Conservation (phyloP, 2,329 filamentous ascomycete genomes). For the Colletotrichum navitas region DNA sequence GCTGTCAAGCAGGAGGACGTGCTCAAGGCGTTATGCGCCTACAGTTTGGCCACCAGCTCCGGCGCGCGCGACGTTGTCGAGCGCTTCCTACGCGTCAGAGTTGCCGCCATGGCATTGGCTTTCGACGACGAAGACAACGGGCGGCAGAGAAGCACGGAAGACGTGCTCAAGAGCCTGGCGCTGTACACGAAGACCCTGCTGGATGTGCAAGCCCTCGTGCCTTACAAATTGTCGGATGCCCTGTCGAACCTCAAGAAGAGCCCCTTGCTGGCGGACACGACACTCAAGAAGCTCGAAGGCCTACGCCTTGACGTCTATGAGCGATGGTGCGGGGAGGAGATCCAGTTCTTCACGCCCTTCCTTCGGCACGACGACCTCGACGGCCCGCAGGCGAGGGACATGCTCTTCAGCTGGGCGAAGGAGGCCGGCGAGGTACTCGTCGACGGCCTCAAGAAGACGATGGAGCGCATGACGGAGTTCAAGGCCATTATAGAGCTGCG, state of each 20-base stretch:
- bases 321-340: slow-evolving; percentile 85
- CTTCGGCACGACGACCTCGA: slow-evolving; percentile 84
- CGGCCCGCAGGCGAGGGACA: slow-evolving; percentile 69
- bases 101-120: slow-evolving; percentile 74
- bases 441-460: slow-evolving; percentile 69
- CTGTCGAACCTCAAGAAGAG: slow-evolving; percentile 76
- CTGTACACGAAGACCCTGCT: slow-evolving; percentile 83
- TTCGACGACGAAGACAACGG: slow-evolving; percentile 65
- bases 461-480: slow-evolving; percentile 74
- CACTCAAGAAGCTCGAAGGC: slow-evolving; percentile 75
- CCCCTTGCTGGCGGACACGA: slow-evolving; percentile 78
- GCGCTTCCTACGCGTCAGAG: slow-evolving; percentile 81
- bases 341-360: slow-evolving; percentile 88
- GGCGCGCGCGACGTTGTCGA: slow-evolving; percentile 82
- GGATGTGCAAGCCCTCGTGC: slow-evolving; percentile 82
- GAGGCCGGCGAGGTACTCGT: slow-evolving; percentile 71
- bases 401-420: slow-evolving; percentile 73
- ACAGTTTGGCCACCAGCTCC: slow-evolving; percentile 84
- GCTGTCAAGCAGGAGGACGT: slow-evolving; percentile 64
- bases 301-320: slow-evolving; percentile 83
- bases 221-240: slow-evolving; percentile 77
- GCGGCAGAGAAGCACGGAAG: slow-evolving; percentile 55
- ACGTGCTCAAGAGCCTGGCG: slow-evolving; percentile 74
- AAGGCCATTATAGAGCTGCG: slow-evolving; percentile 77
- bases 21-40: slow-evolving; percentile 82